These are phyloP conservation scores for Apostasia ramifera DNA, from an alignment of 106 monocot species.

Conservation along the genomic window DNA sequence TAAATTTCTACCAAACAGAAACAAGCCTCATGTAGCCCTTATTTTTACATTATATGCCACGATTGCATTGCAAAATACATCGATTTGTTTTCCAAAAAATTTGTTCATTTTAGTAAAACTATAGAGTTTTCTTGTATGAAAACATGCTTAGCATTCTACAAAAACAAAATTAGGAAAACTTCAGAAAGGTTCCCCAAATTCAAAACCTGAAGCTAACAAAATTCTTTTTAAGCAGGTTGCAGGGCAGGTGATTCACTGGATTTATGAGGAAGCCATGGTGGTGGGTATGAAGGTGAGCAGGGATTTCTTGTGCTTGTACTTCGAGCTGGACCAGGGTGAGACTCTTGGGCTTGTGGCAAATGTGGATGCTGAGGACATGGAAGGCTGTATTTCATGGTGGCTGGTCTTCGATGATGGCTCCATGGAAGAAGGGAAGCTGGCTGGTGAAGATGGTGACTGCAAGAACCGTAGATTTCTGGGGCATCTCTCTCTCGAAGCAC, in stretches of 20 bases:
- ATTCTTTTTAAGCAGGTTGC: conserved; percentile 47
- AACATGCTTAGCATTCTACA: too few relatives aligned
- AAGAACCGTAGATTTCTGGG: conserved; percentile 53
- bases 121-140: too few relatives aligned
- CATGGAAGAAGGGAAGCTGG: conserved; percentile 14
- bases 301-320: conserved; percentile 62
- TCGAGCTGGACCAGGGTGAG: conserved; percentile 70
- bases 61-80: too few relatives aligned
- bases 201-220: too few relatives aligned
- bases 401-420: conserved; percentile 47
- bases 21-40: too few relatives aligned
- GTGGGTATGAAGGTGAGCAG: conserved; percentile 63
- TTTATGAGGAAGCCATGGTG: conserved; percentile 73
- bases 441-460: conserved; percentile 12
- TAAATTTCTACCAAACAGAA: too few relatives aligned
- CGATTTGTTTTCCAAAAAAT: too few relatives aligned
- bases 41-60: too few relatives aligned
- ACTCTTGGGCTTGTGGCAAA: conserved; percentile 58
- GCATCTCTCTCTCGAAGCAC: conserved; percentile 50
- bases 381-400: conserved; percentile 86
- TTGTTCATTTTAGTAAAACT: neutral
- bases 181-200: too few relatives aligned
- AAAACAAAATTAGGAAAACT: too few relatives aligned
- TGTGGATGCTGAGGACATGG: conserved; percentile 51
- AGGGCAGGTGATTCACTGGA: conserved; percentile 80